Conservation (phyloP, 2,329 filamentous ascomycete genomes). For the Stagonosporopsis rhizophila region DNA sequence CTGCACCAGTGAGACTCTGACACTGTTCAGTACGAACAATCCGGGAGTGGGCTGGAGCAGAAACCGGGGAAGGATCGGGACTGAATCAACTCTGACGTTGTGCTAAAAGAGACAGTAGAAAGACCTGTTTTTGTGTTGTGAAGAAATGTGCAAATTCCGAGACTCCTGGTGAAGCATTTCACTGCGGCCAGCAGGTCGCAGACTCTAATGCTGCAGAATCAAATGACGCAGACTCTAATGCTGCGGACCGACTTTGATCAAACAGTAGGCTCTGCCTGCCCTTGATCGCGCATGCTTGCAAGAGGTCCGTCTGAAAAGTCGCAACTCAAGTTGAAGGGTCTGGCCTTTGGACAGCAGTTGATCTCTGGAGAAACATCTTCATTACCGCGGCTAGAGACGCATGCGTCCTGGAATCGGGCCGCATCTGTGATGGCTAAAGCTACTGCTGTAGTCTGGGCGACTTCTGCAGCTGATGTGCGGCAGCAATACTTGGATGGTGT, state of each 20-base stretch:
- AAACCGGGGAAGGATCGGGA: conserved; percentile 15
- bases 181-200: not conserved
- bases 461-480: conserved; percentile 16
- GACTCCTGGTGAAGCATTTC: conserved; percentile 8
- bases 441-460: conserved; percentile 9
- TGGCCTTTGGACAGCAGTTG: not conserved
- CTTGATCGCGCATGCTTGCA: not conserved
- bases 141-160: not conserved
- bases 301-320: not conserved
- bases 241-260: not conserved
- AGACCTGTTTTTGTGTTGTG: not conserved
- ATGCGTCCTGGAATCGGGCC: conserved; percentile 5
- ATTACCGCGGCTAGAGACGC: not conserved
- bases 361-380: not conserved
- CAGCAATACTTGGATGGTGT: conserved; percentile 8
- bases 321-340: not conserved
- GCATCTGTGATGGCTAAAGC: conserved; percentile 1
- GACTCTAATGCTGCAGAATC: not conserved
- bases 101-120: not conserved
- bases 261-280: not conserved
- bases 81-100: not conserved
- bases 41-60: not conserved
- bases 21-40: not conserved
- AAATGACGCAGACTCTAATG: not conserved
- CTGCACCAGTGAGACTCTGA: conserved; percentile 13